Evolutionary conservation across 306 rosid genomes (phyloP), one percentile per base, ranked within the genome.

Genomic region (Rosa persica): DNA sequence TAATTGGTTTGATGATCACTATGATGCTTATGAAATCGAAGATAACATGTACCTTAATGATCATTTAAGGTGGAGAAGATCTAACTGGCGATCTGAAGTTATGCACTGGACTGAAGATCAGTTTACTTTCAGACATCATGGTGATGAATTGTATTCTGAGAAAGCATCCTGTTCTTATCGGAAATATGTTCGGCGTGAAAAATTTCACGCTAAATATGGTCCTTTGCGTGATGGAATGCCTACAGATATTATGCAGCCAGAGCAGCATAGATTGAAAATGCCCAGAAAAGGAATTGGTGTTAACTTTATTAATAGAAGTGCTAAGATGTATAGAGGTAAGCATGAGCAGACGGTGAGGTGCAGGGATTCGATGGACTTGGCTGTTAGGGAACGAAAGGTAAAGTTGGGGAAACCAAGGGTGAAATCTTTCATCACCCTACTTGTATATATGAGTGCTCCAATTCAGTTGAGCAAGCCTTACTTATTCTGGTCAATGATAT

Each of bases 321-420:
- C 83, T 66, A 76, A 84, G 83, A 83, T 75, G 68, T 43, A 43
- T 73, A 86, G 78, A 54, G 80, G 83, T 79, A 82, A 83, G 73
- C 79, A 70, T 62, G 83, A 78, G 77, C 90, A 74, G 79, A 80
- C 83, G 20, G 75, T 76, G 85, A 86, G 87, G 83, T 61, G 81
- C 90, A 70, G 81, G 87, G 83, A 83, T 86, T 83, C 91, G n/a
- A 77, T 73, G 80, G 82, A 87, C 89, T 81, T 83, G 73, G 68
- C 85, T 81, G 77, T 84, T 82, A 85, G 85, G 81, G 84, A 86
- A 83, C 83, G 78, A 86, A 89, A 91, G 93, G 96, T 91, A 89
- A 87, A 76, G 74, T 74, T 86, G 83, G 87, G 88, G 90, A 82
- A 70, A 80, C 68, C 66, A 67, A 61, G 82, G 86, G 78, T 76